phyloP scores from a whole-genome alignment of 2,329 filamentous ascomycete species.

The Juglanconis juglandina region DNA sequence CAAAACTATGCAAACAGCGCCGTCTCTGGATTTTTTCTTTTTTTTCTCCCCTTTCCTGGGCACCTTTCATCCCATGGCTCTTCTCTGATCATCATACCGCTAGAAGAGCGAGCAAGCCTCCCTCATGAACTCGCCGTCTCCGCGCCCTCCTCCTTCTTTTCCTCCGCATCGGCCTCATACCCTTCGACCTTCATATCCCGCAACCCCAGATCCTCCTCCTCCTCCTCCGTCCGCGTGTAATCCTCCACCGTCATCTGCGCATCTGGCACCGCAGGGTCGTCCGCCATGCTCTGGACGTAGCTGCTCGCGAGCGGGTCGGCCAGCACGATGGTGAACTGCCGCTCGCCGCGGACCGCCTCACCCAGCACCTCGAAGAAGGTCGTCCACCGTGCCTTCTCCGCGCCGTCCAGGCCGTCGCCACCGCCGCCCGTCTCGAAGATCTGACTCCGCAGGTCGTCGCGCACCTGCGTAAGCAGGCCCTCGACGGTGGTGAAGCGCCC shows the following conservation, averaged over 20 bases:
- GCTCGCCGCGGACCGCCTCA: constrained; percentile 70
- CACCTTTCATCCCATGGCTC: too few species aligned
- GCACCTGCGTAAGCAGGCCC: constrained; percentile 86
- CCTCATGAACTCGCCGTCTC: constrained; percentile 17
- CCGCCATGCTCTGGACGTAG: constrained; percentile 85
- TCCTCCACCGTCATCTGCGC: constrained; percentile 77
- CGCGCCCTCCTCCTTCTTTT: constrained; percentile 21
- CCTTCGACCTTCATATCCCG: constrained; percentile 89
- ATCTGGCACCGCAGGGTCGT: constrained; percentile 67
- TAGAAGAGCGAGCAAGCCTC: neutral
- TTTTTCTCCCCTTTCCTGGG: too few species aligned
- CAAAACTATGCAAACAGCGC: neutral
- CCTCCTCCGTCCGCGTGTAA: constrained; percentile 83
- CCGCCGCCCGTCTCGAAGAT: constrained; percentile 72
- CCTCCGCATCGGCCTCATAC: constrained; percentile 54
- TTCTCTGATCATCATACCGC: neutral
- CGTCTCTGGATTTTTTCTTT: neutral
- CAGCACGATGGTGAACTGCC: constrained; percentile 77
- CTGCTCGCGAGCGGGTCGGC: constrained; percentile 87
- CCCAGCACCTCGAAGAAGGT: constrained; percentile 76
- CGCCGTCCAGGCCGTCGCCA: constrained; percentile 72
- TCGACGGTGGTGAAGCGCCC: constrained; percentile 97
- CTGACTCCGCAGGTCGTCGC: constrained; percentile 80
- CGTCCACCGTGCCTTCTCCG: constrained; percentile 71
- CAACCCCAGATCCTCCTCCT: constrained; percentile 89